These are phyloP conservation scores for Rubroshorea leprosula DNA, from an alignment of 345 rosid genomes.

Conservation along the genomic window DNA sequence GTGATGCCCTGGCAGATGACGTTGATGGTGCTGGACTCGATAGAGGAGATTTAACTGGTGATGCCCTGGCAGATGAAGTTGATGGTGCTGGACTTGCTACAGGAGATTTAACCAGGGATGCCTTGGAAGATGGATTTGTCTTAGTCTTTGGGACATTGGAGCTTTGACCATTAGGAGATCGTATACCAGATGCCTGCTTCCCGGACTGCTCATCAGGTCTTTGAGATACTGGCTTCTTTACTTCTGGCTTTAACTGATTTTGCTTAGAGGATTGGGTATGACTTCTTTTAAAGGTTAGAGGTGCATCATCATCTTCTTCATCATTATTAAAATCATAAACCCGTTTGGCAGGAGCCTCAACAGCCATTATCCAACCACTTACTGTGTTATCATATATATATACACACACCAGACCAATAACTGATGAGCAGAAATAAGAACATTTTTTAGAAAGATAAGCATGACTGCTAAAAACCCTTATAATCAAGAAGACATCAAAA, in stretches of 20 bases:
- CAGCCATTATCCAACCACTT: slow-evolving; percentile 51
- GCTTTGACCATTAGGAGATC: slow-evolving; percentile 50
- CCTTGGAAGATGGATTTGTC: slow-evolving; percentile 43
- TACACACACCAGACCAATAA: slow-evolving; percentile 25
- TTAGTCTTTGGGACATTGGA: slow-evolving; percentile 42
- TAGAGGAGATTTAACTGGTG: too few species aligned
- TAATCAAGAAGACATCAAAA: not conserved
- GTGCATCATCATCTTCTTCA: slow-evolving; percentile 58
- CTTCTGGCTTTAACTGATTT: slow-evolving; percentile 41
- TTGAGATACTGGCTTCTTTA: slow-evolving; percentile 33
- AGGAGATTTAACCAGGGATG: slow-evolving; percentile 44
- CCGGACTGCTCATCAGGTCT: slow-evolving; percentile 15
- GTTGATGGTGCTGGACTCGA: too few species aligned
- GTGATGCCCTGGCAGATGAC: too few species aligned
- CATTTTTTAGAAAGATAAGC: not conserved
- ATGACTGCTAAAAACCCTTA: not conserved
- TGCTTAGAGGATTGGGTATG: slow-evolving; percentile 39
- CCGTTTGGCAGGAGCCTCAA: slow-evolving; percentile 49
- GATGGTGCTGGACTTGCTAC: slow-evolving; percentile 54
- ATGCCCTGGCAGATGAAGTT: slow-evolving; percentile 32
- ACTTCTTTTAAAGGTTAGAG: slow-evolving; percentile 52
- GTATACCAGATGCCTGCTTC: slow-evolving; percentile 16
- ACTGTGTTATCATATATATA: slow-evolving; percentile 41
- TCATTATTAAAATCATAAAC: slow-evolving; percentile 32
- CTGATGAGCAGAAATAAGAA: slow-evolving; percentile 11